These are phyloP conservation scores for Globisporangium spinosum DNA, from an alignment of 352 stramenopile species.

Conservation along the genomic window DNA sequence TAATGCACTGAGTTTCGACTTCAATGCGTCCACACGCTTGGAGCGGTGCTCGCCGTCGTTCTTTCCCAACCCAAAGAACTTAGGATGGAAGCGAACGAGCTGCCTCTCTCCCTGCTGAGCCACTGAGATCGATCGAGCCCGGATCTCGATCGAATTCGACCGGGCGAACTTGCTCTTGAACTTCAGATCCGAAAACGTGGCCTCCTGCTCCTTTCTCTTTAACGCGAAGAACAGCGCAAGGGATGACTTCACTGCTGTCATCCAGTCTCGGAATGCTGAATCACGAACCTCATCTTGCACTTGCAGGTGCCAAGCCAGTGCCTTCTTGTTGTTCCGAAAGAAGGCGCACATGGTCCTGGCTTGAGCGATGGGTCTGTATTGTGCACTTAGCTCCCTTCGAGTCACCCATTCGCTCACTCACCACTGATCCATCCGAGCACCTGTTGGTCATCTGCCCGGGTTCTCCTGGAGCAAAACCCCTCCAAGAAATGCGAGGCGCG, in stretches of 20 bases:
- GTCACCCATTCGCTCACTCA: too few species aligned
- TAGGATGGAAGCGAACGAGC: too few species aligned
- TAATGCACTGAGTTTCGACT: too few species aligned
- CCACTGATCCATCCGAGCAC: too few species aligned
- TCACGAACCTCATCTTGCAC: background rate
- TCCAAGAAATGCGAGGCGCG: too few species aligned
- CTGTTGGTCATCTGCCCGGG: too few species aligned
- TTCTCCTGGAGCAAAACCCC: too few species aligned
- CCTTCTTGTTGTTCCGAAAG: background rate
- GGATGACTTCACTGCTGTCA: background rate
- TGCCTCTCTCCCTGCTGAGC: too few species aligned
- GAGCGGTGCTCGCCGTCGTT: too few species aligned
- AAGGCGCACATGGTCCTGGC: background rate
- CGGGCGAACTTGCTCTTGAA: background rate
- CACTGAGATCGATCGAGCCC: conserved; percentile 1
- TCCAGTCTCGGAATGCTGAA: background rate
- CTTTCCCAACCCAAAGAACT: too few species aligned
- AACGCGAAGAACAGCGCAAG: background rate
- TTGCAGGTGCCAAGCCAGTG: background rate
- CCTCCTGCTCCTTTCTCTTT: background rate
- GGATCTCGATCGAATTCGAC: conserved; percentile 10
- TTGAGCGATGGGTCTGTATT: background rate
- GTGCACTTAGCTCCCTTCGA: background rate
- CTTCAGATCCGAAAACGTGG: conserved; percentile 1
- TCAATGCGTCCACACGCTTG: too few species aligned